Conservation (phyloP, 352 stramenopile genomes). For the Globisporangium paddicum region DNA sequence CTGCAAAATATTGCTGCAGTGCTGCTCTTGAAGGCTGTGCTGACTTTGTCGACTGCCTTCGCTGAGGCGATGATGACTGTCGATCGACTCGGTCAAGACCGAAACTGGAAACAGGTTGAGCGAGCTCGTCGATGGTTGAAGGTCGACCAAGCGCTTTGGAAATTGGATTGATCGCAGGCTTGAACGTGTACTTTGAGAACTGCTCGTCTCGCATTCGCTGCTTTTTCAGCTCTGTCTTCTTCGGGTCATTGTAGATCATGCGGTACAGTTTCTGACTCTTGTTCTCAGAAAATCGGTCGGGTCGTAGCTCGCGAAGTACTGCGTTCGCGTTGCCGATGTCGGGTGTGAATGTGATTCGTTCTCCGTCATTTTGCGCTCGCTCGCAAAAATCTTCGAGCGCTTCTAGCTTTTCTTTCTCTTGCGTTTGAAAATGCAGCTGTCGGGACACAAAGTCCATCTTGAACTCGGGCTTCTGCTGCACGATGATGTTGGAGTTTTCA, state of each 20-base stretch:
- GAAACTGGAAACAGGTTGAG: conserved; percentile 30
- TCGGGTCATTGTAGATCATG: conserved; percentile 63
- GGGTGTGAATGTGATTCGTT: conserved; percentile 57
- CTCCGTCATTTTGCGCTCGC: conserved; percentile 23
- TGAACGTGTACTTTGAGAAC: conserved; percentile 62
- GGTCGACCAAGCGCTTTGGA: conserved; percentile 54
- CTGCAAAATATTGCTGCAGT: conserved; percentile 50
- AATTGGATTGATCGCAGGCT: conserved; percentile 73
- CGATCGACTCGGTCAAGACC: conserved; percentile 1
- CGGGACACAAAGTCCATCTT: conserved; percentile 71
- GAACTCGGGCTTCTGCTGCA: conserved; percentile 66
- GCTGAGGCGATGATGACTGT: conserved; percentile 2
- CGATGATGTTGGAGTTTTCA: conserved; percentile 41
- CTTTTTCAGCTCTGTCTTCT: conserved; percentile 52
- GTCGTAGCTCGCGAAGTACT: conserved; percentile 60
- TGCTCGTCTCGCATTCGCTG: conserved; percentile 50
- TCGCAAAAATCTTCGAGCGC: conserved; percentile 45
- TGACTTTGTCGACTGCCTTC: conserved; percentile 5
- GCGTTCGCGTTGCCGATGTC: conserved; percentile 72
- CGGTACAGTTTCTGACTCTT: conserved; percentile 53
- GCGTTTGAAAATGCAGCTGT: conserved; percentile 61
- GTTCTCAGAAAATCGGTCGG: conserved; percentile 56
- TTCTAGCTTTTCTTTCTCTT: conserved; percentile 57
- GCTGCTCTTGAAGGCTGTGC: conserved; percentile 21
- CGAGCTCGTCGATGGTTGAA: conserved; percentile 40